Evolutionary conservation across 805 yeast species (phyloP).

Genomic region (Clavispora carvajalis): DNA sequence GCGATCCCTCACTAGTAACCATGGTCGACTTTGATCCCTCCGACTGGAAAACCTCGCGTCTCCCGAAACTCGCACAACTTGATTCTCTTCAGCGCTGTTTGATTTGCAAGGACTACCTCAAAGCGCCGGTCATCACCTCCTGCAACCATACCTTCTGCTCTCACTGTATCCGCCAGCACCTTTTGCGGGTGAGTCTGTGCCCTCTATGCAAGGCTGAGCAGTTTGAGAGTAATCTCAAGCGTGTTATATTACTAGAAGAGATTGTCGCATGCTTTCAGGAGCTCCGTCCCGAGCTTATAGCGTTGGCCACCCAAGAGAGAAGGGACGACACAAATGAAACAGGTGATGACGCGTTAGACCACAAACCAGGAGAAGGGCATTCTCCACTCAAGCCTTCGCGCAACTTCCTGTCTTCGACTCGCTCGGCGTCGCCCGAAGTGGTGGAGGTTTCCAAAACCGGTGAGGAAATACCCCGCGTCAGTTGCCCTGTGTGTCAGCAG

Average conservation of each 20-base stretch:
- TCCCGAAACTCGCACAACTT: constrained; percentile 54
- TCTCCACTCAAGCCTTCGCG: too few species aligned
- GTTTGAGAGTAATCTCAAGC: constrained; percentile 62
- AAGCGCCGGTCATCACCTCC: constrained; percentile 74
- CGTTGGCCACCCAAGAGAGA: constrained; percentile 1
- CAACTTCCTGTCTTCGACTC: too few species aligned
- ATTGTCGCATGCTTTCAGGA: constrained; percentile 47
- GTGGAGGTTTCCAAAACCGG: background rate
- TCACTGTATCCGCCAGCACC: constrained; percentile 69
- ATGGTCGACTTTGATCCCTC: constrained; percentile 46
- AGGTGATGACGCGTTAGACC: constrained; percentile 5
- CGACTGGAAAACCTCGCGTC: constrained; percentile 55
- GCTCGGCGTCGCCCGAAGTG: constrained; percentile 8
- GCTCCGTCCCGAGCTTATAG: constrained; percentile 11
- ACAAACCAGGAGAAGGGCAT: too few species aligned
- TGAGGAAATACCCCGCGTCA: constrained; percentile 26
- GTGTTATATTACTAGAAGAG: constrained; percentile 70
- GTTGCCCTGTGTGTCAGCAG: constrained; percentile 65
- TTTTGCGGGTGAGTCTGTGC: constrained; percentile 57
- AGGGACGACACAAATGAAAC: constrained; percentile 1
- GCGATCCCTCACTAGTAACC: background rate
- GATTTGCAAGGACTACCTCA: constrained; percentile 78
- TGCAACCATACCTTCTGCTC: constrained; percentile 92
- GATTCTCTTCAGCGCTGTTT: constrained; percentile 78
- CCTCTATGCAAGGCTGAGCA: constrained; percentile 74